Evolutionary conservation across 257 asterid genomes (phyloP), one percentile per base, ranked within the genome.

Genomic region (Solanum ossicruentum): DNA sequence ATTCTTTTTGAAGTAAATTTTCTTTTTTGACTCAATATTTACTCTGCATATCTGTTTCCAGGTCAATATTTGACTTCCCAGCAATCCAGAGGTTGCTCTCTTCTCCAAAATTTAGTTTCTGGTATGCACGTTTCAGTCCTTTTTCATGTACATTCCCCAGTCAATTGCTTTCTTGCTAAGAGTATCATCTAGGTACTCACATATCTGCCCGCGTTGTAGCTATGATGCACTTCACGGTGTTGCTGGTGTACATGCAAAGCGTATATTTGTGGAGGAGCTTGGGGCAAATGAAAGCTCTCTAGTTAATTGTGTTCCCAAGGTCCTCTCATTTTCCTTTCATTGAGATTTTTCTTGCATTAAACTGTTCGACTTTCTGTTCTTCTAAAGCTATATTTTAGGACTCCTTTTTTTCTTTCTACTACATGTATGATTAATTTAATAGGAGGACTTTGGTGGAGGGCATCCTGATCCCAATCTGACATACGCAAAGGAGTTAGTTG

Each of bases 401-500:
- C n/a, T 56, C 71, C 6, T 10, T 84, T 41, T 36, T 28, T 71
- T 8, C 39, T 47, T 60, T 66, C 52, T 65, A 61, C 20, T 54
- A 20, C 78, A 80, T 57, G n/a, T 63, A 56, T 87, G 43, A 84
- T 55, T 60, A 83, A 83, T 84, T 83, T 90, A 83, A 90, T 93
- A 96, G 99, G 99, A 96, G 88, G 99, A 96, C 88, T 96, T 96
- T 88, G 98, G 99, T 85, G 98, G 99, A 87, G 98, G 99, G 28
- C 99, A 96, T 89, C 99, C 99, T 6, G 99, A 96, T 94, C 99
- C 99, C 71, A 96, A 96, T 87, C 95, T 96, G 86, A 96, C 99
- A 51, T 96, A 96, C 85, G 99, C 99, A 61, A 96, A 95, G 88
- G 98, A 95, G 91, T 88, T 96, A 87, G 99, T 96, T 87, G 96